Base-by-base conservation (phyloP, 2,329 filamentous ascomycete genomes). In the Pseudocercospora musae region DNA sequence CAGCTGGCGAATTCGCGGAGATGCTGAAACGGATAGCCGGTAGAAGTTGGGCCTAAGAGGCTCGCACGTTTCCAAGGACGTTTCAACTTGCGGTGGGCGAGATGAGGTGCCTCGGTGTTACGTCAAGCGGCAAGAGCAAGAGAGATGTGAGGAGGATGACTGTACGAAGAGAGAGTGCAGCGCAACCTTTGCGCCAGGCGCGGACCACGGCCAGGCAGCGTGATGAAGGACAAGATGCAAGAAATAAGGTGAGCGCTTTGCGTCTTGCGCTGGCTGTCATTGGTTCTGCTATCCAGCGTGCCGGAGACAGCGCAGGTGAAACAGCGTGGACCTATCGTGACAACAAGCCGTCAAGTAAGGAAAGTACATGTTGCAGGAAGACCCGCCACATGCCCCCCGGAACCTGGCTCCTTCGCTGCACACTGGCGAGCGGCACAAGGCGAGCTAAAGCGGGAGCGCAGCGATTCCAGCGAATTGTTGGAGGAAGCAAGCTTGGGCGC, bases 251-350 rank as follows among this genome's bases (percentile, higher is more conserved):
- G 62, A 62, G 62, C 59, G 49, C 57, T 62, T 54, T 67, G 60
- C 65, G 69, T 29, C 52, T 54, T 54, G 52, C 52, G 52, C 52
- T 33, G 52, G 8, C 52, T 54, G 52, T 54, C 52, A 54, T 54
- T 54, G 52, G 52, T 40, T n/a, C 52, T 54, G 52, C 52, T 37
- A 54, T 54, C 52, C 52, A 54, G 15, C 15, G 52, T 54, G n/a
- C 52, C 52, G 52, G 52, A 70, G 67, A 37, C 57, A 59, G 66
- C 66, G 73, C 72, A 74, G 73, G 72, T 72, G 72, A 73, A 71
- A 73, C 71, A 62, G 60, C 66, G 68, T 68, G 62, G 65, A 68
- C 65, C 66, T 69, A 70, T 70, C 65, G 65, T 66, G 63, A 66
- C 62, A 67, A 59, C 60, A 62, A 56, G 54, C 58, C 63, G 66